Conservation (phyloP, 2,329 filamentous ascomycete genomes). For the Diaporthe eres region DNA sequence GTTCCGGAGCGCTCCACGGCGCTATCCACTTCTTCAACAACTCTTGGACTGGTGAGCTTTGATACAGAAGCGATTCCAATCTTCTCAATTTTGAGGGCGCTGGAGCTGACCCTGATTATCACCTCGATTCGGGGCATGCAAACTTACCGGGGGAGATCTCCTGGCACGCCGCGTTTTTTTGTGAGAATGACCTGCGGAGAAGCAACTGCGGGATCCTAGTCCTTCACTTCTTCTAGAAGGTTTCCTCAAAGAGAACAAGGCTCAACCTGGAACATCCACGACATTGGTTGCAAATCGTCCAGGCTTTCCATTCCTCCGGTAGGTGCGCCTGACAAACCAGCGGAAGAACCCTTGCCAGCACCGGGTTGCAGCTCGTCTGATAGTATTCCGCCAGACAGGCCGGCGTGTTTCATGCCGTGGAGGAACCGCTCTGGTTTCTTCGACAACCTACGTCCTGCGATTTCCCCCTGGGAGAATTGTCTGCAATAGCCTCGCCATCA, state of each 20-base stretch:
- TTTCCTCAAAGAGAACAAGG: constrained; percentile 5
- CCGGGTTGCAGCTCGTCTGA: constrained; percentile 9
- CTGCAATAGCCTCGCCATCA: background rate
- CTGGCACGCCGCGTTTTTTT: background rate
- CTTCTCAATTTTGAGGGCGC: background rate
- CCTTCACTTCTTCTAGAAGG: constrained; percentile 32
- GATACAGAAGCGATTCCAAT: background rate
- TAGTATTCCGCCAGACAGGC: background rate
- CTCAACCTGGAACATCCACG: background rate
- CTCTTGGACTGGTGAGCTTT: background rate
- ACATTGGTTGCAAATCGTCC: constrained; percentile 1
- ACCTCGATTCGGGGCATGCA: background rate
- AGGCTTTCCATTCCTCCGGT: constrained; percentile 16
- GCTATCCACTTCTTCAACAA: background rate
- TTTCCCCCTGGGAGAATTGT: background rate
- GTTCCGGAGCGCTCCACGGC: background rate
- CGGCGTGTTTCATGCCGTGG: constrained; percentile 21
- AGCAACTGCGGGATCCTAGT: constrained; percentile 13
- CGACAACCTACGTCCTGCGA: constrained; percentile 3
- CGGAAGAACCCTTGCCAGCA: constrained; percentile 11
- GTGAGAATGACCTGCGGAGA: background rate
- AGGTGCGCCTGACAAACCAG: constrained; percentile 3
- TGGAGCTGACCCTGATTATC: background rate
- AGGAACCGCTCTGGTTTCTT: background rate
- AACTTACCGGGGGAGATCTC: background rate